Conservation (phyloP, 2,329 filamentous ascomycete genomes). For the Aspergillus hiratsukae region DNA sequence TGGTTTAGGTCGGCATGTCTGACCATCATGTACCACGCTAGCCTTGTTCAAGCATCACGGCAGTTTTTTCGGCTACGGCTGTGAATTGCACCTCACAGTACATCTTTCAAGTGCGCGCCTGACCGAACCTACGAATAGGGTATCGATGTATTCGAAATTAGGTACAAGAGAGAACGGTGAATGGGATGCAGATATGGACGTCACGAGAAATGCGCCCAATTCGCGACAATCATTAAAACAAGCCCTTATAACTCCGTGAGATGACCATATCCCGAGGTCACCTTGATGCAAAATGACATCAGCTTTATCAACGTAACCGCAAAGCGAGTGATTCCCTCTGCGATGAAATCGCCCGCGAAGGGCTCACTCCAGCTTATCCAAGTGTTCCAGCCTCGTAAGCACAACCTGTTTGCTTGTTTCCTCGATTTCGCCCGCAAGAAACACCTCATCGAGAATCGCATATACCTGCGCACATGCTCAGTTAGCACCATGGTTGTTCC, state of each 20-base stretch:
- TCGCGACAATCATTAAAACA: conserved; percentile 5
- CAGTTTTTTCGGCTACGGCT: conserved; percentile 23
- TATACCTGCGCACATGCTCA: conserved; percentile 61
- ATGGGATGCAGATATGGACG: conserved; percentile 3
- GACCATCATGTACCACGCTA: conserved; percentile 11
- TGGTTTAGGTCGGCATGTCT: conserved; percentile 7
- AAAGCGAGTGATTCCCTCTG: not conserved
- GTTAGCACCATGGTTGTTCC: conserved; percentile 3
- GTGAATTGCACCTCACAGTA: too few relatives aligned
- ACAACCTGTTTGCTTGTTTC: conserved; percentile 99
- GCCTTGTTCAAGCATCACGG: conserved; percentile 20
- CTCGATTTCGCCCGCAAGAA: conserved; percentile 94
- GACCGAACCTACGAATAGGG: not conserved
- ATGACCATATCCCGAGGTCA: conserved; percentile 16
- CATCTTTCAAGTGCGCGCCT: not conserved
- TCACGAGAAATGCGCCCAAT: conserved; percentile 2
- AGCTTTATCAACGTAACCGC: not conserved
- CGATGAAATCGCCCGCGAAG: not conserved
- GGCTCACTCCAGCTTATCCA: conserved; percentile 85
- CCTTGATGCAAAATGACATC: conserved; percentile 12
- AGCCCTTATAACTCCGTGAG: conserved; percentile 16
- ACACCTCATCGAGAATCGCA: conserved; percentile 96
- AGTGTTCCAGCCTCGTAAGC: conserved; percentile 83
- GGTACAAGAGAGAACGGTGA: not conserved
- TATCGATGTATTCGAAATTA: conserved; percentile 4